phyloP scores from a whole-genome alignment of 306 rosid genomes.

The Hylodesmum podocarpum region DNA sequence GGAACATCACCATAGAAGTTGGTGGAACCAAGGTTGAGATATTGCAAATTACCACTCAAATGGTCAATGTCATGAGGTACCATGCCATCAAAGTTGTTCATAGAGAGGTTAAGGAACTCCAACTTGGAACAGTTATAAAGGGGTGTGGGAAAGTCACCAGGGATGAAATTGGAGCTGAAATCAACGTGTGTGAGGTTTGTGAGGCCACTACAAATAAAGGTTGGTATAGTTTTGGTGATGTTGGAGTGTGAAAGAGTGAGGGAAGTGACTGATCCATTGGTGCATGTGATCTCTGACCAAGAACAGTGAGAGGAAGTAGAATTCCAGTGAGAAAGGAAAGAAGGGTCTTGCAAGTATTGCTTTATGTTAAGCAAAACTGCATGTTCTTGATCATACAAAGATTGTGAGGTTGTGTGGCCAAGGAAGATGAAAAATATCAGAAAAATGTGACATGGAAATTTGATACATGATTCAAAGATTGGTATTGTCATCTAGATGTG shows the following conservation, averaged over 20 bases:
- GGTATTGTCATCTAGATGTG: constrained; percentile 9
- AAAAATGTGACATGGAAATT: background rate
- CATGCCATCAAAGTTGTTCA: constrained; percentile 37
- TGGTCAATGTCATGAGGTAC: constrained; percentile 30
- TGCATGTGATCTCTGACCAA: constrained; percentile 51
- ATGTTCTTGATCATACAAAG: constrained; percentile 34
- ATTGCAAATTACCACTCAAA: constrained; percentile 18
- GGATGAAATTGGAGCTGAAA: constrained; percentile 31
- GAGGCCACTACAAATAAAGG: constrained; percentile 29
- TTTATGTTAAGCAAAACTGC: constrained; percentile 19
- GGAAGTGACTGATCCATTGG: constrained; percentile 15
- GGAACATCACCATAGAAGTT: constrained; percentile 37
- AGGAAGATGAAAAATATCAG: constrained; percentile 16
- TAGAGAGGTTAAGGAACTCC: constrained; percentile 22
- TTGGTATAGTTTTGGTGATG: constrained; percentile 21
- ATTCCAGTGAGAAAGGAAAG: constrained; percentile 28
- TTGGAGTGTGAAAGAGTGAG: constrained; percentile 18
- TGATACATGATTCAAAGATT: background rate
- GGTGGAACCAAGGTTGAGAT: constrained; percentile 35
- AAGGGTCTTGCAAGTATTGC: constrained; percentile 24
- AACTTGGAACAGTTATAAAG: constrained; percentile 34
- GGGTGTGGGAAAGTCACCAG: constrained; percentile 38
- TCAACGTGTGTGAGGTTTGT: constrained; percentile 30
- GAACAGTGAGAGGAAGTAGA: constrained; percentile 52
- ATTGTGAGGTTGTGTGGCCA: constrained; percentile 10